These are phyloP conservation scores for Alternaria angustiovoidea DNA, from an alignment of 2,329 filamentous ascomycete species.

Conservation along the genomic window DNA sequence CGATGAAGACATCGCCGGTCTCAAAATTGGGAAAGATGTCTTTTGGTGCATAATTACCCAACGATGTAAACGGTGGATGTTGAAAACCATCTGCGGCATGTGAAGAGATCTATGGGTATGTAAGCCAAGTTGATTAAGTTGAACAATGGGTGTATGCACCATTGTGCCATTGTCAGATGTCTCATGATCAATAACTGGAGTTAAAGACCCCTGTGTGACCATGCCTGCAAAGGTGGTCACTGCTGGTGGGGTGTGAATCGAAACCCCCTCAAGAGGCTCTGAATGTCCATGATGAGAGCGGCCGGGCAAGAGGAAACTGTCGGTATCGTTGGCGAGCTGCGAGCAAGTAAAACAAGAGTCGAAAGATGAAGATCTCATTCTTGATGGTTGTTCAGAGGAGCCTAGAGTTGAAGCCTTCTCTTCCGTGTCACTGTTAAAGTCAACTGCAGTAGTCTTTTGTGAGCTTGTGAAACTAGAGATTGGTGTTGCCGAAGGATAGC, in stretches of 20 bases:
- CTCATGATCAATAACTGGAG: neutral
- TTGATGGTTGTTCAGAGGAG: neutral
- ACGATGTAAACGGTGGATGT: neutral
- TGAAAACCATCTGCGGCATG: neutral
- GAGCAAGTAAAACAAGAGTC: neutral
- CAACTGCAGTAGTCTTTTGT: neutral
- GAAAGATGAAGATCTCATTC: neutral
- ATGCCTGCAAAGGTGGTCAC: neutral
- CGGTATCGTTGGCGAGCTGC: neutral
- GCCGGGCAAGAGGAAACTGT: neutral
- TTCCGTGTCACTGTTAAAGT: neutral
- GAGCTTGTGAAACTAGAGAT: neutral
- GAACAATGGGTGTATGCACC: neutral
- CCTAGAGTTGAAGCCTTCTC: neutral
- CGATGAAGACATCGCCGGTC: conserved; percentile 12
- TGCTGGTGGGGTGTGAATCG: neutral
- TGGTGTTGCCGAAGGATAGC: neutral
- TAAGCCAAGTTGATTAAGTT: neutral
- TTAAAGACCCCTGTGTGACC: neutral
- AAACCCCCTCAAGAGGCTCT: no score
- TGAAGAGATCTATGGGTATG: neutral
- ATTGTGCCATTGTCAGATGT: neutral
- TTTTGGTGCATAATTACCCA: neutral
- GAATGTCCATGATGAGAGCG: neutral
- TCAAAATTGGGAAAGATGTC: conserved; percentile 13